phyloP scores from a whole-genome alignment of 148 eudicot species.

The Rhododendron molle region DNA sequence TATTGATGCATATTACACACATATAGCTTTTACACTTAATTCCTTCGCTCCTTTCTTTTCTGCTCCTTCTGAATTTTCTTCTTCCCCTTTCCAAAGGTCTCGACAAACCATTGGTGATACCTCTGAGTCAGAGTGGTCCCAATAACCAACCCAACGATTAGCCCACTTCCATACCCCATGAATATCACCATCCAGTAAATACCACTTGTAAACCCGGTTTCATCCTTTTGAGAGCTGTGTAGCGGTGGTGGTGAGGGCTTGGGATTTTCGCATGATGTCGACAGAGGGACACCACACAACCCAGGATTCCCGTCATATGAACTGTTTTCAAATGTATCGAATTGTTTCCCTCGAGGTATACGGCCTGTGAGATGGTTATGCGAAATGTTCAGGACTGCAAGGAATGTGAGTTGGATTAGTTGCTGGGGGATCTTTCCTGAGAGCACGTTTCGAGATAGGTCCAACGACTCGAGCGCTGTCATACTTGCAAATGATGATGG shows the following conservation, averaged over 20 bases:
- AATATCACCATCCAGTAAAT: slow-evolving; percentile 26
- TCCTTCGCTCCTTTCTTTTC: not conserved
- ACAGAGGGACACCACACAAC: slow-evolving; percentile 28
- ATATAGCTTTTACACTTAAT: not conserved
- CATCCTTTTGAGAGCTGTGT: not conserved
- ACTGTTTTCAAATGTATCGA: not conserved
- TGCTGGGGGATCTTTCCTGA: not conserved
- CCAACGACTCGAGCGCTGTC: not conserved
- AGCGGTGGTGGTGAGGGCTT: not conserved
- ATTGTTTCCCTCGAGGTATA: not conserved
- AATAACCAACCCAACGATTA: slow-evolving; percentile 16
- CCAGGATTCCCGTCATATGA: not conserved
- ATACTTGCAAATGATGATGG: not conserved
- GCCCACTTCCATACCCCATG: slow-evolving; percentile 25
- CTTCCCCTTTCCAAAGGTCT: not conserved
- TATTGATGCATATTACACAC: too few species aligned
- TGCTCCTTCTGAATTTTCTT: not conserved
- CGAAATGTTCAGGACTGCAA: not conserved
- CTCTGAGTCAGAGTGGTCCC: slow-evolving; percentile 4
- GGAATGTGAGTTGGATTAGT: not conserved
- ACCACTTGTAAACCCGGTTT: not conserved
- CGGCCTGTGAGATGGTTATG: not conserved
- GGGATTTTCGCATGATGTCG: not conserved
- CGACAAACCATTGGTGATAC: not conserved
- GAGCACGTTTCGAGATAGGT: not conserved